A percentile compares a stretch with the other conserved stretches of the same genome.
phyloP scores from a whole-genome alignment of 2,329 filamentous ascomycete genomes.

The Ascochyta koolunga region DNA sequence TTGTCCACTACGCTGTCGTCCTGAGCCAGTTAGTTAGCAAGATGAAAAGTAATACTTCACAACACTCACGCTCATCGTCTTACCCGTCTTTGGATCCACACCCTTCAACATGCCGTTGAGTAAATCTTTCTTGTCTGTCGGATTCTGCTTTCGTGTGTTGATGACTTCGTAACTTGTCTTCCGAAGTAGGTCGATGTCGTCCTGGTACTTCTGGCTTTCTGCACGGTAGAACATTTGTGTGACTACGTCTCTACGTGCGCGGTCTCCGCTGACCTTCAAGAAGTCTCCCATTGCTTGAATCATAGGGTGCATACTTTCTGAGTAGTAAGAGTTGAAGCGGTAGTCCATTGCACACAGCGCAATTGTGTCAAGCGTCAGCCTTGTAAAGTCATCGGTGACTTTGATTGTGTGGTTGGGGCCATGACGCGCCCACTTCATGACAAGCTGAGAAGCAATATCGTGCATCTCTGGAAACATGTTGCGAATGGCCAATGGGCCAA shows the following conservation, averaged over 20 bases:
- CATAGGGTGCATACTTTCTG: constrained; percentile 46
- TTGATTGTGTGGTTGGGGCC: constrained; percentile 41
- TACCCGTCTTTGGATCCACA: constrained; percentile 67
- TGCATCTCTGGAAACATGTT: constrained; percentile 66
- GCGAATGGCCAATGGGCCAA: constrained; percentile 71
- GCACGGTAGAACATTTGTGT: constrained; percentile 45
- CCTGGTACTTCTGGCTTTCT: constrained; percentile 57
- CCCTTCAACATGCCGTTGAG: constrained; percentile 65
- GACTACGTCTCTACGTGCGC: constrained; percentile 38
- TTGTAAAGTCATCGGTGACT: constrained; percentile 48
- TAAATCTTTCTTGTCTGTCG: constrained; percentile 64
- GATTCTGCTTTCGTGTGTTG: constrained; percentile 59
- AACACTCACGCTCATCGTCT: constrained; percentile 52
- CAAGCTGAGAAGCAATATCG: constrained; percentile 69
- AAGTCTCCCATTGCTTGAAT: constrained; percentile 48
- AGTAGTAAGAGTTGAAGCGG: constrained; percentile 51
- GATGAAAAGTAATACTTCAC: too few relatives aligned
- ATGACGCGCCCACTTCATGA: constrained; percentile 71
- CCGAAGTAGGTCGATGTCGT: constrained; percentile 61
- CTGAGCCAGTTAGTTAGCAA: constrained; percentile 4
- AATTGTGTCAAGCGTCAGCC: constrained; percentile 47
- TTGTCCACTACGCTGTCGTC: constrained; percentile 70
- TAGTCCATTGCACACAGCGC: constrained; percentile 50
- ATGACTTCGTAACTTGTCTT: constrained; percentile 64
- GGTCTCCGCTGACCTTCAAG: constrained; percentile 44